A percentile compares a stretch with the other conserved stretches of the same genome.
Evolutionary conservation across 805 yeast species (phyloP).

Genomic region (Yarrowia sp.): DNA sequence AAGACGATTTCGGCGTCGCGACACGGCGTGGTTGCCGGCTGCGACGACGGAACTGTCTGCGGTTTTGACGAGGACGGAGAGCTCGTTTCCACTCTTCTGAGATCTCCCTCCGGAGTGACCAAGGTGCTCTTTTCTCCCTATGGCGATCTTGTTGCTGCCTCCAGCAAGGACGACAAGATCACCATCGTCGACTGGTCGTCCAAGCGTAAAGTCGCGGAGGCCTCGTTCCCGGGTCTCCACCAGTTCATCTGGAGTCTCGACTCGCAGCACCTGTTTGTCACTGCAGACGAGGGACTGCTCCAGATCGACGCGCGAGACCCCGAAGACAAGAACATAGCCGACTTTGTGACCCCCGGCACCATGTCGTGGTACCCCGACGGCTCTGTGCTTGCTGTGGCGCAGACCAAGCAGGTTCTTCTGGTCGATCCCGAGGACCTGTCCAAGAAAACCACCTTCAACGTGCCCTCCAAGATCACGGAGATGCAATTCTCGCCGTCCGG

Average conservation of each 20-base stretch:
- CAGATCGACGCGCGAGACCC: neutral
- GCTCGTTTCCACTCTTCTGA: neutral
- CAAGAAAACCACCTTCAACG: slow-evolving; percentile 24
- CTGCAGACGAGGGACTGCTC: neutral
- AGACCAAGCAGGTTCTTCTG: slow-evolving; percentile 36
- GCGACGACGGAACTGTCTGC: slow-evolving; percentile 3
- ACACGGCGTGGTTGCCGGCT: neutral
- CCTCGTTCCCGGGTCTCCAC: neutral
- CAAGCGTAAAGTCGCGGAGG: neutral
- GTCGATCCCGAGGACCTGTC: slow-evolving; percentile 19
- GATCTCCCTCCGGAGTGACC: neutral
- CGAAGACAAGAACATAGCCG: neutral
- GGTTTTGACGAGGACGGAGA: neutral
- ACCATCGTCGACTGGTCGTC: neutral
- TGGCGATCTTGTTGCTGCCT: neutral
- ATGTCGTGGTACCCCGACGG: slow-evolving; percentile 73
- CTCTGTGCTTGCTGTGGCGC: slow-evolving; percentile 63
- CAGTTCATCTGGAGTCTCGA: slow-evolving; percentile 3
- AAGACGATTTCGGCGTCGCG: neutral
- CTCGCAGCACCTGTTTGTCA: neutral
- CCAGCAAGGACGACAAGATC: neutral
- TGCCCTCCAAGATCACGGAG: slow-evolving; percentile 40
- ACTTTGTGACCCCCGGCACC: neutral
- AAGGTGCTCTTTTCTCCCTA: neutral
- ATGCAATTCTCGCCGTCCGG: slow-evolving; percentile 64